Percentiles rank a stretch among this genome's conserved stretches.
phyloP scores from a whole-genome alignment of 2,329 filamentous ascomycete genomes.

The Aspergillus piperis region DNA sequence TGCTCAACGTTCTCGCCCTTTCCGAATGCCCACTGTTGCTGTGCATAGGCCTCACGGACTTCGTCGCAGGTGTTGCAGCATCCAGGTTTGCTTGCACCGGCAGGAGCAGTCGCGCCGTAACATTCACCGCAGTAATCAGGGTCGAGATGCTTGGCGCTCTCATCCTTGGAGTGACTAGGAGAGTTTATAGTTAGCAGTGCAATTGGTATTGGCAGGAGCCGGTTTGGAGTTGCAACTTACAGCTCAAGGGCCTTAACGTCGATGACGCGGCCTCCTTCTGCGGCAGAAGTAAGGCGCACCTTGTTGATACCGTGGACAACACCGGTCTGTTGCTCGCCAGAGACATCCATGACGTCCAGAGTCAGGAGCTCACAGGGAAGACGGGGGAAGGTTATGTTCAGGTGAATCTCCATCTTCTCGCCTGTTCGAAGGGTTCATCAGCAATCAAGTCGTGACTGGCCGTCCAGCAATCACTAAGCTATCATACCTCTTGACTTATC shows the following conservation, averaged over 20 bases:
- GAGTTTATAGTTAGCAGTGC: neutral
- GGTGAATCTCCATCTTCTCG: conserved; percentile 98
- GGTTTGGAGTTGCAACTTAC: conserved; percentile 48
- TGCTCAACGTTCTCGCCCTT: conserved; percentile 91
- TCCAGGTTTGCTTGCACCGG: conserved; percentile 72
- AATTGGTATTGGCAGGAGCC: neutral
- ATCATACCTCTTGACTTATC: conserved; percentile 86
- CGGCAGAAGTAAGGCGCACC: conserved; percentile 72
- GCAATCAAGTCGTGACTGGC: conserved; percentile 6
- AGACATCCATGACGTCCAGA: conserved; percentile 98
- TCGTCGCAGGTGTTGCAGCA: conserved; percentile 98
- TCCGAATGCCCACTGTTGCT: conserved; percentile 89
- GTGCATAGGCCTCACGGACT: conserved; percentile 90
- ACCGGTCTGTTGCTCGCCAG: conserved; percentile 92
- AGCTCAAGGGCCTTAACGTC: conserved; percentile 69
- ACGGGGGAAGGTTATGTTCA: conserved; percentile 93
- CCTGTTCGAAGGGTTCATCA: conserved; percentile 52
- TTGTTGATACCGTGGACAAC: conserved; percentile 92
- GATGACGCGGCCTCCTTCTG: conserved; percentile 75
- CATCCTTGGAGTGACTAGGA: conserved; percentile 65
- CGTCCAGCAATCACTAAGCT: neutral
- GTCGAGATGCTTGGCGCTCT: conserved; percentile 75
- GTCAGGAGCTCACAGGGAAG: conserved; percentile 94
- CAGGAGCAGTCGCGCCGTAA: conserved; percentile 82
- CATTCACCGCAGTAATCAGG: conserved; percentile 92